These are phyloP conservation scores for Pleurotus citrinopileatus DNA, from an alignment of 768 basidiomycete genomes.

Conservation along the genomic window DNA sequence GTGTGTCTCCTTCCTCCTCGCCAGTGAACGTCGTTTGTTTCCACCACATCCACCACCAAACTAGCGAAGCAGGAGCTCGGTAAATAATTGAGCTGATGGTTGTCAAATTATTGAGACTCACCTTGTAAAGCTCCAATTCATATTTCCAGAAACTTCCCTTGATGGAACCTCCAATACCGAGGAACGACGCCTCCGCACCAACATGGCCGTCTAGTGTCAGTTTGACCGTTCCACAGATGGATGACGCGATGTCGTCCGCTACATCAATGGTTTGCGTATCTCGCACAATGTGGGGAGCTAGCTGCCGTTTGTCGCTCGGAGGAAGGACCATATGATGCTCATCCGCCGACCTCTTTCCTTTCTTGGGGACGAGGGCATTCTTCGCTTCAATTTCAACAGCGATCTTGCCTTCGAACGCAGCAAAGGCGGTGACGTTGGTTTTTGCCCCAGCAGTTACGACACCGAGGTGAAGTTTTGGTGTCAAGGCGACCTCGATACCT, in stretches of 20 bases:
- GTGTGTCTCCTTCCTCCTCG: background rate
- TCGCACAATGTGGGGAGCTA: background rate
- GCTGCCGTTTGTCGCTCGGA: background rate
- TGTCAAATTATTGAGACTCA: background rate
- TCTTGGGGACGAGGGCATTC: background rate
- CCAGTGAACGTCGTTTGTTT: background rate
- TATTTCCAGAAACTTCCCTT: background rate
- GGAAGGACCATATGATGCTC: too few species aligned
- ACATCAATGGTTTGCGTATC: background rate
- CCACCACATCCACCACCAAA: background rate
- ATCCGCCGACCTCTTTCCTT: background rate
- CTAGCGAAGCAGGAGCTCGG: background rate
- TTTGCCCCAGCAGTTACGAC: background rate
- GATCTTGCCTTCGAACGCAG: background rate
- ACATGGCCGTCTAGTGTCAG: background rate
- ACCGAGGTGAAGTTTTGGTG: background rate
- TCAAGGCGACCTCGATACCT: background rate
- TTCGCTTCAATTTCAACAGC: background rate
- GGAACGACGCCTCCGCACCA: background rate
- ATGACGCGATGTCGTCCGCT: too few species aligned
- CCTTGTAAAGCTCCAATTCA: background rate
- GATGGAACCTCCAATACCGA: background rate
- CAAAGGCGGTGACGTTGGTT: background rate
- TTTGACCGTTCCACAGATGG: background rate
- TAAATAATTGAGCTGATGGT: background rate